A percentile compares a stretch with the other conserved stretches of the same genome.
Conservation (phyloP, 108 stramenopile species). For the Epipyxis sp. region DNA sequence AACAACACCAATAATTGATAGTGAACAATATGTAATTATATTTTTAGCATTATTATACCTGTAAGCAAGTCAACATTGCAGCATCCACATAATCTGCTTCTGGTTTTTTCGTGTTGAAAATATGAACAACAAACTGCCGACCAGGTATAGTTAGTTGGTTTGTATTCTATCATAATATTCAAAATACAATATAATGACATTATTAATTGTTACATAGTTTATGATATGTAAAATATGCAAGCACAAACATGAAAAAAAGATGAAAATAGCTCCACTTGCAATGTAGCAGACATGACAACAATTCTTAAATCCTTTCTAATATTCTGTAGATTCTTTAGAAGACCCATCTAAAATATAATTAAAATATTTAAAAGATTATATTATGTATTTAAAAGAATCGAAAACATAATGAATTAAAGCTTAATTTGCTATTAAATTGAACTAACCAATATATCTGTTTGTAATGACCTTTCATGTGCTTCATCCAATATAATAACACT, state of each 20-base stretch:
- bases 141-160: constrained; percentile 9
- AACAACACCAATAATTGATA: too few relatives aligned
- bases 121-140: constrained; percentile 31
- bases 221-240: too few relatives aligned
- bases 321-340: constrained; percentile 8
- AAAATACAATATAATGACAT: too few relatives aligned
- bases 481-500: constrained; percentile 87
- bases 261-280: constrained; percentile 80
- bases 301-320: constrained; percentile 60
- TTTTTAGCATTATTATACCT: constrained; percentile 3
- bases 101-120: constrained; percentile 6
- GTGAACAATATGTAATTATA: too few relatives aligned
- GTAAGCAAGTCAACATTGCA: constrained; percentile 10
- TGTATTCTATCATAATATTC: background rate
- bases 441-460: constrained; percentile 94
- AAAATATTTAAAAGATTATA: too few relatives aligned
- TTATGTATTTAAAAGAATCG: too few relatives aligned
- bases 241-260: constrained; percentile 60
- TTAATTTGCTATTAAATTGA: too few relatives aligned
- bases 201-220: too few relatives aligned
- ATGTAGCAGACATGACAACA: constrained; percentile 93
- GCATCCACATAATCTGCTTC: constrained; percentile 23
- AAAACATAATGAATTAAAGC: too few relatives aligned
- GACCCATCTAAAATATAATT: too few relatives aligned
- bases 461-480: constrained; percentile 88